Base-by-base conservation (phyloP, 805 yeast species). In the Starmerella roubikii region DNA sequence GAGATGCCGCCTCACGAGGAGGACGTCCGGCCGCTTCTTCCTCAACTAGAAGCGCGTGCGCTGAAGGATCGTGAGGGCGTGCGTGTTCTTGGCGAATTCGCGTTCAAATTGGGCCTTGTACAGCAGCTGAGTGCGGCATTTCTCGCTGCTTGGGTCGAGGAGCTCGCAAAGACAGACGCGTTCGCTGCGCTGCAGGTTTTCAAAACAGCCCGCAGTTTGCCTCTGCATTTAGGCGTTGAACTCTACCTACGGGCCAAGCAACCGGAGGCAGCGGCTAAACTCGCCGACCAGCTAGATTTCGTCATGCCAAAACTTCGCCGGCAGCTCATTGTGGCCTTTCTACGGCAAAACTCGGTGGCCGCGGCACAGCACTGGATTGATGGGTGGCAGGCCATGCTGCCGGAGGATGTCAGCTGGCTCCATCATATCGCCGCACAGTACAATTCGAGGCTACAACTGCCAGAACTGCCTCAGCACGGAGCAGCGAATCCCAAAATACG, bases 351-450 rank as follows among this genome's bases (percentile, higher is more conserved):
- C 13, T 23, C 33, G 24, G 13, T 22, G 6, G 25, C 11, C n/a
- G n/a, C 19, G 18, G 39, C 30, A 10, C 40, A 45, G 35, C 17
- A 3, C 13, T 42, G 47, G 47, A 22, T 46, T 25, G 32, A 40
- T 19, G 25, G 32, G 13, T 40, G 48, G 48, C 45, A 39, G 40
- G 41, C 45, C 5, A 37, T 37, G 33, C 9, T 23, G 15, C 45
- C 48, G 6, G 36, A 21, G 8, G 51, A 48, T 21, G 28, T 41
- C 28, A 33, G 35, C 10, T 48, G 51, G 51, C 35, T 45, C 16
- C 41, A 34, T 27, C 46, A 43, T 16, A 5, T 27, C 17, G 25
- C 28, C 7, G 21, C 21, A 21, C 11, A 15, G 15, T 20, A 22
- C 26, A 10, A 13, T 27, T 1, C 27, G 11, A 17, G 35, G n/a